phyloP scores from a whole-genome alignment of 2,329 filamentous ascomycete species.

The Colletotrichum viniferum region DNA sequence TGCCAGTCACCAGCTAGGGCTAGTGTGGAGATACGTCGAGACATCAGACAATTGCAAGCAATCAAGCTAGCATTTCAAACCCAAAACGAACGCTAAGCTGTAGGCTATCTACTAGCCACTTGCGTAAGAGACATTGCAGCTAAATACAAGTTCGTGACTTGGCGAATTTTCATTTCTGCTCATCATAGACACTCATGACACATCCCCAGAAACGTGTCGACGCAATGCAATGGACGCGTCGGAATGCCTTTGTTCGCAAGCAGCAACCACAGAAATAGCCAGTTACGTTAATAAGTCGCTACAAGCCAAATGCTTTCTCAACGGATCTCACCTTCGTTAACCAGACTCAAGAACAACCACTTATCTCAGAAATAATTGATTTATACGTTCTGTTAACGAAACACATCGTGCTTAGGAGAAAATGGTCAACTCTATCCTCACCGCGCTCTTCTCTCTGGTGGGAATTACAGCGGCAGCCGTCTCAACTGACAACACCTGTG shows the following conservation, averaged over 20 bases:
- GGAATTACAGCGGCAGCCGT: neutral
- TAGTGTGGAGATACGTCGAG: neutral
- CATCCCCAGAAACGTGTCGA: neutral
- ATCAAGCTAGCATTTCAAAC: neutral
- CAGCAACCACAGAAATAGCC: neutral
- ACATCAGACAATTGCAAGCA: neutral
- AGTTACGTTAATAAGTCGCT: neutral
- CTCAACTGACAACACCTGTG: conserved; percentile 41
- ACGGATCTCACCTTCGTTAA: neutral
- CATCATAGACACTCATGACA: neutral
- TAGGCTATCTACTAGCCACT: neutral
- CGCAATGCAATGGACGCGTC: neutral
- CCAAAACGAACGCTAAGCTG: neutral
- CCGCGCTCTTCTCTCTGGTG: neutral
- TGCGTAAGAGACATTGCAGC: neutral
- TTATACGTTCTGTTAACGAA: neutral
- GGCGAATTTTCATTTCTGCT: neutral
- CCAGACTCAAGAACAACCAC: neutral
- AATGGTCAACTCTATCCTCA: neutral
- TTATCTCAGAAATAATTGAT: neutral
- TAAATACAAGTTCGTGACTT: neutral
- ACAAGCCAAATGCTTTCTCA: neutral
- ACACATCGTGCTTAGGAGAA: neutral
- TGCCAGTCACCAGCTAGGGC: neutral
- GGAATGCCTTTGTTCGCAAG: neutral